Conservation (phyloP, 2,329 filamentous ascomycete species). For the Trichoderma guizhouense region DNA sequence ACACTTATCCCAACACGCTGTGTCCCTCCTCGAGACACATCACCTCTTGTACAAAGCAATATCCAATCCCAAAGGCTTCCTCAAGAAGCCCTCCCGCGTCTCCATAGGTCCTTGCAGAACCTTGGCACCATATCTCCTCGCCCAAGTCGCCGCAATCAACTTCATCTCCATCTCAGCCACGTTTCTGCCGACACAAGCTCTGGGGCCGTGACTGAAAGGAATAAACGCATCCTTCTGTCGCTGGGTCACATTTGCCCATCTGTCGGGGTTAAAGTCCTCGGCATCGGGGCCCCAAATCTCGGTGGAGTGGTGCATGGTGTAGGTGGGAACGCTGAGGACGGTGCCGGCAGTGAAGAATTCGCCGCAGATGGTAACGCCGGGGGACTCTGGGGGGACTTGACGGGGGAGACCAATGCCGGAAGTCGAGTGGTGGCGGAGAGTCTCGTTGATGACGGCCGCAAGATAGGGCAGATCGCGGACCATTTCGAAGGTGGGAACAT, state of each 20-base stretch:
- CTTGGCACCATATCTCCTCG: slow-evolving; percentile 46
- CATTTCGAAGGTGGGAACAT: slow-evolving; percentile 68
- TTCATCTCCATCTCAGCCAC: slow-evolving; percentile 88
- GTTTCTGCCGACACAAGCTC: slow-evolving; percentile 73
- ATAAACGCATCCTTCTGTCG: slow-evolving; percentile 72
- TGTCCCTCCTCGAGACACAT: neutral
- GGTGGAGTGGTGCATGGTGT: slow-evolving; percentile 74
- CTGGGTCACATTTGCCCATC: slow-evolving; percentile 63
- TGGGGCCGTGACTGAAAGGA: slow-evolving; percentile 68
- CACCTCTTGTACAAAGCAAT: slow-evolving; percentile 30
- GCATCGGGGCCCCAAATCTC: slow-evolving; percentile 72
- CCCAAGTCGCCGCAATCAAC: slow-evolving; percentile 69
- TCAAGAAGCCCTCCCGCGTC: slow-evolving; percentile 75
- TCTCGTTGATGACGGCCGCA: slow-evolving; percentile 73
- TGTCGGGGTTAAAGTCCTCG: slow-evolving; percentile 68
- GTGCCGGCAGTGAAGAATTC: slow-evolving; percentile 71
- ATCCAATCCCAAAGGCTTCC: slow-evolving; percentile 70
- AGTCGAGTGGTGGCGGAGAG: slow-evolving; percentile 81
- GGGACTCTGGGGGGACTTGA: slow-evolving; percentile 59
- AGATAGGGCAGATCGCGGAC: slow-evolving; percentile 76
- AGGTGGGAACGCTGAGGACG: slow-evolving; percentile 74
- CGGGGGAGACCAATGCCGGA: slow-evolving; percentile 83
- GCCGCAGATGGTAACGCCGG: slow-evolving; percentile 62
- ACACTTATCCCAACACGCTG: neutral
- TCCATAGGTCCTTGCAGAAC: slow-evolving; percentile 61